Evolutionary conservation across 225 moss, liverwort and hornwort species (phyloP).

Genomic region (Thuidium tamariscinum): DNA sequence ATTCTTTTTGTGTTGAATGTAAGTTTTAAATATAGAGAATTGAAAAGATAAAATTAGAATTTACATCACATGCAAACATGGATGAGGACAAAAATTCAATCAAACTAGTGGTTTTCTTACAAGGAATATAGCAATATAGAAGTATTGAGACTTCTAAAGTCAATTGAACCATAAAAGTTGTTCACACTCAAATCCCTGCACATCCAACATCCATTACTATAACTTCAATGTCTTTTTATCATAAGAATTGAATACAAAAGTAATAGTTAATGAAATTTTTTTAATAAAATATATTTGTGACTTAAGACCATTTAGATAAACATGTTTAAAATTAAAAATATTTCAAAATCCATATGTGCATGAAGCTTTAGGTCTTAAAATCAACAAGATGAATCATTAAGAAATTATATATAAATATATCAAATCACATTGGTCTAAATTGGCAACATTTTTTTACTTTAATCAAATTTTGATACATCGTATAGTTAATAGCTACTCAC

Average conservation of each 20-base stretch:
- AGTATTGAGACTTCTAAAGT: not conserved
- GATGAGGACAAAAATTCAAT: not conserved
- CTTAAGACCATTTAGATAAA: not conserved
- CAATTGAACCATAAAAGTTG: not conserved
- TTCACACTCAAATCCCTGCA: not conserved
- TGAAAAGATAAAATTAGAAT: not conserved
- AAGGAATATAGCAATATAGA: rapidly evolving
- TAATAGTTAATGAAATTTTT: rapidly evolving
- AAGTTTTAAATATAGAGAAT: not conserved
- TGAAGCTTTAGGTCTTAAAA: not conserved
- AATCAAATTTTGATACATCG: too few relatives aligned
- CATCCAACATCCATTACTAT: not conserved
- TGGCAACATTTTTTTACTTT: too few relatives aligned
- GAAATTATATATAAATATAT: not conserved
- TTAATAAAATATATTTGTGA: not conserved
- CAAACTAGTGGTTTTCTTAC: not conserved
- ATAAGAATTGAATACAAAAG: not conserved
- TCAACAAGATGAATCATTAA: not conserved
- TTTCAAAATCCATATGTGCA: not conserved
- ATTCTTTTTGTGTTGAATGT: not conserved
- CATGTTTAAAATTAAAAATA: rapidly evolving
- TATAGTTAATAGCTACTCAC: too few relatives aligned
- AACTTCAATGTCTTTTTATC: not conserved
- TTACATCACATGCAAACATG: not conserved
- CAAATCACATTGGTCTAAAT: not conserved